A percentile compares a stretch with the other conserved stretches of the same genome.
Evolutionary conservation across 306 rosid species (phyloP).

Genomic region (Hippophae rhamnoides): DNA sequence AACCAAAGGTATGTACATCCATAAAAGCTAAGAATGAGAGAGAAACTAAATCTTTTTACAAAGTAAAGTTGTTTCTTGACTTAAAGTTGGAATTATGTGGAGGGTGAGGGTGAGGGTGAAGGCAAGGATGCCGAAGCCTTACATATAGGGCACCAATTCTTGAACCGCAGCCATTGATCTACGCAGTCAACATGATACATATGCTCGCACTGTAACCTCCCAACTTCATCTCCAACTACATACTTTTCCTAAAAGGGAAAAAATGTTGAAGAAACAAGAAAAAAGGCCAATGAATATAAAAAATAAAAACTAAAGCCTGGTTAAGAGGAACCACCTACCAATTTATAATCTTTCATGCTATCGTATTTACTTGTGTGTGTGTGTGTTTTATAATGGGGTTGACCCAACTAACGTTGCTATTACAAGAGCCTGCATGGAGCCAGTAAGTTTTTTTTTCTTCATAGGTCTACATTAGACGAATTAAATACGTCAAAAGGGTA

Average conservation of each 20-base stretch:
- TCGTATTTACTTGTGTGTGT: too few relatives aligned
- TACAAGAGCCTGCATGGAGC: too few relatives aligned
- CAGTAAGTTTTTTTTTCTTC: too few relatives aligned
- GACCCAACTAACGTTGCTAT: too few relatives aligned
- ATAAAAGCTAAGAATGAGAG: too few relatives aligned
- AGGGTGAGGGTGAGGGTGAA: background rate
- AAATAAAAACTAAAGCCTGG: background rate
- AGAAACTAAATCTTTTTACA: too few relatives aligned
- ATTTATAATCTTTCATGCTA: too few relatives aligned
- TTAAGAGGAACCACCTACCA: background rate
- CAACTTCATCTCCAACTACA: constrained; percentile 59
- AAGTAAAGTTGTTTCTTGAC: too few relatives aligned
- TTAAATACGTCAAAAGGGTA: too few relatives aligned
- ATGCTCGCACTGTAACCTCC: constrained; percentile 66
- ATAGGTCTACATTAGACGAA: too few relatives aligned
- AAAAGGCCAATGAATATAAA: background rate
- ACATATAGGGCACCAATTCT: constrained; percentile 99
- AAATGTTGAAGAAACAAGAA: constrained; percentile 1
- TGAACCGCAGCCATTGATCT: constrained; percentile 76
- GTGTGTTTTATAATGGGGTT: too few relatives aligned
- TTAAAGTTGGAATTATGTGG: constrained; percentile 24
- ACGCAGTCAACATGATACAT: constrained; percentile 56
- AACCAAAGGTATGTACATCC: too few relatives aligned
- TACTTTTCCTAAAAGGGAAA: constrained; percentile 64
- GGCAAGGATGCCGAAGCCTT: constrained; percentile 43